phyloP scores from a whole-genome alignment of 1,139 yeast species.

The Geotrichum reessii region DNA sequence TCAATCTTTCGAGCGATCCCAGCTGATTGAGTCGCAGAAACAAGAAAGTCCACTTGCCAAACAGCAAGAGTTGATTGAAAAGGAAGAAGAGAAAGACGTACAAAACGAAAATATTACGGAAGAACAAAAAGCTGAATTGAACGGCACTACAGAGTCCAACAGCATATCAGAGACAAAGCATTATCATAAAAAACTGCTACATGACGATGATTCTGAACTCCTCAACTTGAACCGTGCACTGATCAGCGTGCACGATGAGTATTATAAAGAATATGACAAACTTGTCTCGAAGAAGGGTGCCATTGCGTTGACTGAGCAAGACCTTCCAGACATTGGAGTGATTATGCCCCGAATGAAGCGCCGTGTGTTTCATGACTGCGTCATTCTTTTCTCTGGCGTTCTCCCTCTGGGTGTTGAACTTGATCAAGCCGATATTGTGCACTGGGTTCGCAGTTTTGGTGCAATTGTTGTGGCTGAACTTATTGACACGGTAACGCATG shows the following conservation, averaged over 20 bases:
- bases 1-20: conserved; percentile 49
- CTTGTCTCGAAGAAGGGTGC: conserved; percentile 13
- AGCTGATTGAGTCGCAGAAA: conserved; percentile 60
- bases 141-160: not conserved
- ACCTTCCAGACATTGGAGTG: conserved; percentile 33
- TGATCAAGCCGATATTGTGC: conserved; percentile 68
- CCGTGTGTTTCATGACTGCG: conserved; percentile 60
- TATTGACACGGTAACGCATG: conserved; percentile 75
- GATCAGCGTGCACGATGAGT: conserved; percentile 56
- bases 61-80: conserved; percentile 58
- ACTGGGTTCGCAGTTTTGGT: conserved; percentile 91
- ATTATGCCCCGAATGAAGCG: conserved; percentile 71
- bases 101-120: conserved; percentile 25
- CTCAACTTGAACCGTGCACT: conserved; percentile 58
- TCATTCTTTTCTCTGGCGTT: conserved; percentile 77
- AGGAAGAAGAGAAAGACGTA: conserved; percentile 41
- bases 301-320: conserved; percentile 11
- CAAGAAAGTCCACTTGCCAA: conserved; percentile 78
- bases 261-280: conserved; percentile 47
- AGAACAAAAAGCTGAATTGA: conserved; percentile 34
- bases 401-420: conserved; percentile 72
- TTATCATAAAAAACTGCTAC: conserved; percentile 44
- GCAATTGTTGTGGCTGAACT: conserved; percentile 76
- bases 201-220: conserved; percentile 79
- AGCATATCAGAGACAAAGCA: not conserved